These are phyloP conservation scores for Apiotrichum siamense DNA, from an alignment of 1,284 basidiomycete genomes.

Conservation along the genomic window DNA sequence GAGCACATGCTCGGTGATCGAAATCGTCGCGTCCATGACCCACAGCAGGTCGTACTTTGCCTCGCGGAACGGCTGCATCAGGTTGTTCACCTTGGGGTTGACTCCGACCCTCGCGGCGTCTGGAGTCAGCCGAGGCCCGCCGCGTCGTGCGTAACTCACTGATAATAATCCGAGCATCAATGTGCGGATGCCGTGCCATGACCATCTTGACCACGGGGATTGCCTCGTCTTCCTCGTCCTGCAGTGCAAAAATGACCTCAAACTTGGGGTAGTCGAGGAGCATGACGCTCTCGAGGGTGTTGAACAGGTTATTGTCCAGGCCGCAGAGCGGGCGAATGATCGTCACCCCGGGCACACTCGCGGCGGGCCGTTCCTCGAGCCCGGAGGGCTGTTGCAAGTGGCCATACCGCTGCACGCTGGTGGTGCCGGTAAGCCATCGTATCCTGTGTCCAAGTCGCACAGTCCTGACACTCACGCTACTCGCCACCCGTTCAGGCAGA, in stretches of 20 bases:
- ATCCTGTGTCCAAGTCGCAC: not conserved
- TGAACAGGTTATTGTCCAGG: slow-evolving; percentile 84
- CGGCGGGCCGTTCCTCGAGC: slow-evolving; percentile 52
- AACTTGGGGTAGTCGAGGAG: slow-evolving; percentile 79
- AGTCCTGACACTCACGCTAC: slow-evolving; percentile 60
- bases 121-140: slow-evolving; percentile 13
- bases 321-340: slow-evolving; percentile 88
- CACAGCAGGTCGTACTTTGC: slow-evolving; percentile 87
- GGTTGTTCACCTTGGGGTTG: slow-evolving; percentile 98
- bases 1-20: slow-evolving; percentile 71
- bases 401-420: slow-evolving; percentile 63
- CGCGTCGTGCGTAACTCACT: slow-evolving; percentile 53
- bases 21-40: slow-evolving; percentile 93
- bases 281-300: slow-evolving; percentile 87
- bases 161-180: slow-evolving; percentile 65
- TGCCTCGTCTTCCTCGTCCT: slow-evolving; percentile 74
- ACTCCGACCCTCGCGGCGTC: slow-evolving; percentile 61
- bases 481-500: slow-evolving; percentile 69
- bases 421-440: slow-evolving; percentile 40
- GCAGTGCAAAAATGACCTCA: slow-evolving; percentile 81
- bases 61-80: slow-evolving; percentile 71
- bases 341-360: slow-evolving; percentile 73
- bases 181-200: slow-evolving; percentile 62
- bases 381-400: slow-evolving; percentile 58
- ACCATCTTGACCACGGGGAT: slow-evolving; percentile 69